These are phyloP conservation scores for Adenanthera pavonina DNA, from an alignment of 306 rosid genomes.

Conservation along the genomic window DNA sequence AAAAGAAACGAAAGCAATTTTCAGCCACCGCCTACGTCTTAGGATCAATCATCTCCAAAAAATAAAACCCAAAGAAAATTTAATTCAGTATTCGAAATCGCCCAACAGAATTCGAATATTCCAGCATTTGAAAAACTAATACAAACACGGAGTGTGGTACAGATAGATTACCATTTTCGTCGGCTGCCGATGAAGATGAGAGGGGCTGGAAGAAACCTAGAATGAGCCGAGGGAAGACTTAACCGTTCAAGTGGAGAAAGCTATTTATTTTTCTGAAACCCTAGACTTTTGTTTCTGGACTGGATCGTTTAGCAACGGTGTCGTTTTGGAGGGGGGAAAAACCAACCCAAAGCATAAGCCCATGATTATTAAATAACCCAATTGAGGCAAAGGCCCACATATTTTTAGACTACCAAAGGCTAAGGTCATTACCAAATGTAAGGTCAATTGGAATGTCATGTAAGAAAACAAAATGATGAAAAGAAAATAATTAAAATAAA, in stretches of 20 bases:
- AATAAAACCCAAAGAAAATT: background rate
- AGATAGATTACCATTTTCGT: slow-evolving; percentile 5
- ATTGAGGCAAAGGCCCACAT: background rate
- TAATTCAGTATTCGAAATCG: background rate
- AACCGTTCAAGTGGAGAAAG: background rate
- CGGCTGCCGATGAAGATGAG: background rate
- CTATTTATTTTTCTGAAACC: background rate
- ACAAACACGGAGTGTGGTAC: background rate
- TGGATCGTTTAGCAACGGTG: background rate
- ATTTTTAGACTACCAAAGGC: background rate
- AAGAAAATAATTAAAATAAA: too few relatives aligned
- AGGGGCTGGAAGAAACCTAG: background rate
- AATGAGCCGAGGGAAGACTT: too few relatives aligned
- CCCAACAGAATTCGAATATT: too few relatives aligned
- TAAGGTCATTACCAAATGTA: background rate
- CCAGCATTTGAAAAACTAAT: background rate
- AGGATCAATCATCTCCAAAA: background rate
- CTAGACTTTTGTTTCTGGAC: background rate
- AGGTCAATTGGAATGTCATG: background rate
- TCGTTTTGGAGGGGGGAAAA: too few relatives aligned
- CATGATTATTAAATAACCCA: background rate
- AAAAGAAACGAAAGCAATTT: background rate
- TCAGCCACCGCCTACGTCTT: background rate
- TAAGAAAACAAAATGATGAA: too few relatives aligned
- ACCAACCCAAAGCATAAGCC: background rate